Percentiles rank a stretch among this genome's conserved stretches.
Evolutionary conservation across 1,284 basidiomycete species (phyloP).

Genomic region (Sporisorium iseilematis-ciliati): DNA sequence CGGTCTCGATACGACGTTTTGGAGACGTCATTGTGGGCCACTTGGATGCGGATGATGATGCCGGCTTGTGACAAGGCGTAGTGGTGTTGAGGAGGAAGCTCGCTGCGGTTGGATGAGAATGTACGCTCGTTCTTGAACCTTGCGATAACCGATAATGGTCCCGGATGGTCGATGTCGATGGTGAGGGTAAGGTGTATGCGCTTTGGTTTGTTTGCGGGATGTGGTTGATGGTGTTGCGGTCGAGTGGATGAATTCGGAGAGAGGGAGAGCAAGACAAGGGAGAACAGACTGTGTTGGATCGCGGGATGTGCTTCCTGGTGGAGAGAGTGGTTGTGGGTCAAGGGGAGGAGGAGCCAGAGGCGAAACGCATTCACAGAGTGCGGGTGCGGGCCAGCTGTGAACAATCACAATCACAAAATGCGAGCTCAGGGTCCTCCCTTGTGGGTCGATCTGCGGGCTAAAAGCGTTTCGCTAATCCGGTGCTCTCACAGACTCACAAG

Average conservation of each 20-base stretch:
- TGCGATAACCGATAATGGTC: not conserved
- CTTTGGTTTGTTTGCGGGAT: not conserved
- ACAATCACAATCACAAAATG: not conserved
- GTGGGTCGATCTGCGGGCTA: not conserved
- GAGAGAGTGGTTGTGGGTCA: not conserved
- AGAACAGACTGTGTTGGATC: not conserved
- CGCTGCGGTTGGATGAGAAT: not conserved
- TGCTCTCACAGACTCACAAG: not conserved
- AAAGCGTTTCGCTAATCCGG: not conserved
- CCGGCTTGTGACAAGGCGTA: not conserved
- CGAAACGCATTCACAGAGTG: not conserved
- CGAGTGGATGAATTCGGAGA: not conserved
- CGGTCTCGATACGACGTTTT: conserved; percentile 96
- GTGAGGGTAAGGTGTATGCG: not conserved
- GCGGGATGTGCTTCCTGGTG: not conserved
- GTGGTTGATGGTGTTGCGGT: no score
- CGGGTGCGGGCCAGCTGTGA: not conserved
- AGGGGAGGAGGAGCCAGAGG: not conserved
- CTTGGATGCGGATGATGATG: not conserved
- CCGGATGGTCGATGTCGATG: not conserved
- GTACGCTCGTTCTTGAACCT: not conserved
- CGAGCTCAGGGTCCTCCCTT: conserved; percentile 5
- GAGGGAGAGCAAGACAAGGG: conserved; percentile 1
- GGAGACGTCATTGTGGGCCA: conserved; percentile 73
- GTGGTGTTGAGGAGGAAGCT: not conserved